These are phyloP conservation scores for Pythium sp. DNA, from an alignment of 352 stramenopile species.

Conservation along the genomic window DNA sequence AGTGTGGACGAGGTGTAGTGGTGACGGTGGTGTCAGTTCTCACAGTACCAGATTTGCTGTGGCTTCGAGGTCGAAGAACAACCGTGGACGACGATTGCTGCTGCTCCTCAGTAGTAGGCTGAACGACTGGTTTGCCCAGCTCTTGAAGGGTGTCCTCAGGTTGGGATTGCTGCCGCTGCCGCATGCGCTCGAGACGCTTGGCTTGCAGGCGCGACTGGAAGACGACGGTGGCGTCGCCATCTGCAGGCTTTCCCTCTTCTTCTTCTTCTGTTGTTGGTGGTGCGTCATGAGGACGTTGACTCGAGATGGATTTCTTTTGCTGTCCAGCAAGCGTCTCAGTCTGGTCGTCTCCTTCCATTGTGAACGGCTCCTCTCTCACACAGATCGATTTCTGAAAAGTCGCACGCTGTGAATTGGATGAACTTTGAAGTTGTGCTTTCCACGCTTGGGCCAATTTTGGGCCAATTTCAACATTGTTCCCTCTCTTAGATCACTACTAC, in stretches of 20 bases:
- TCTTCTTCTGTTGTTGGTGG: background rate
- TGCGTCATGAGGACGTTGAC: background rate
- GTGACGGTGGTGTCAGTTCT: background rate
- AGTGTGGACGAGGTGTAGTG: background rate
- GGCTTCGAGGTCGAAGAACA: background rate
- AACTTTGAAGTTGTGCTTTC: no score
- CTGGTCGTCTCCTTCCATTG: background rate
- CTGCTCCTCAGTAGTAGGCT: background rate
- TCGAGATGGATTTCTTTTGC: background rate
- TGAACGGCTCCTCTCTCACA: background rate
- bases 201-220: constrained; percentile 58
- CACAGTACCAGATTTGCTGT: background rate
- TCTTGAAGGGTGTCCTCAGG: background rate
- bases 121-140: background rate
- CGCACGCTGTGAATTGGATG: no score
- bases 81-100: background rate
- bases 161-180: constrained; percentile 23
- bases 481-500: no score
- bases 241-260: background rate
- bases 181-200: constrained; percentile 54
- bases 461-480: no score
- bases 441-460: no score
- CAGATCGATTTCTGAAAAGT: no score
- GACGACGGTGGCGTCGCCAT: background rate
- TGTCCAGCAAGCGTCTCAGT: no score